Conservation (phyloP, 2,329 filamentous ascomycete species). For the Plenodomus tracheiphilus region DNA sequence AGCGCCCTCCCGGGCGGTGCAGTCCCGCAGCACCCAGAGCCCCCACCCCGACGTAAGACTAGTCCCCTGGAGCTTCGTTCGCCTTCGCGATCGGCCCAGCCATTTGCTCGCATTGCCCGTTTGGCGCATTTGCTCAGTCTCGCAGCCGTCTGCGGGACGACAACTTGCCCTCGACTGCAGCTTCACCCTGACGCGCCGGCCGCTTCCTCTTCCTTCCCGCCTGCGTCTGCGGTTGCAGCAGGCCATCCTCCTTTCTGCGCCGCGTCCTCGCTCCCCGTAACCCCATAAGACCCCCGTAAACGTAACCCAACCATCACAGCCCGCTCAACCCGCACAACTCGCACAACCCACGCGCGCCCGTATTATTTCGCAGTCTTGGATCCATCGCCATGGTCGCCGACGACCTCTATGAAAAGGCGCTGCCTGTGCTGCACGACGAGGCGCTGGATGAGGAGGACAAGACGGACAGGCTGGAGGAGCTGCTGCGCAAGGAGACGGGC, state of each 20-base stretch:
- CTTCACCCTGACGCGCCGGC: constrained; percentile 26
- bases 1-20: background rate
- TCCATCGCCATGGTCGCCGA: constrained; percentile 84
- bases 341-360: background rate
- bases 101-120: constrained; percentile 21
- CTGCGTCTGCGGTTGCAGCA: constrained; percentile 29
- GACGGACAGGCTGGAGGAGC: constrained; percentile 85
- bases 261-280: constrained; percentile 5
- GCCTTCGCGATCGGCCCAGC: constrained; percentile 19
- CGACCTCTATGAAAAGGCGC: constrained; percentile 87
- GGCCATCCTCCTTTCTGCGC: constrained; percentile 15
- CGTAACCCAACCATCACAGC: constrained; percentile 1
- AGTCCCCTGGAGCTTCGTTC: constrained; percentile 26
- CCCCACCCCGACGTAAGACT: constrained; percentile 17
- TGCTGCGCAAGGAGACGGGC: constrained; percentile 77
- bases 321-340: too few species aligned
- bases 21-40: too few species aligned
- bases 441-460: constrained; percentile 91
- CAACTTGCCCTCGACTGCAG: constrained; percentile 19
- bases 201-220: constrained; percentile 19
- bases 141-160: constrained; percentile 25
- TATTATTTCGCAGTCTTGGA: constrained; percentile 6
- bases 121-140: constrained; percentile 15
- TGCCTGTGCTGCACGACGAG: constrained; percentile 82
- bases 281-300: constrained; percentile 5